Evolutionary conservation across 140 eudicot genomes (phyloP).

Genomic region (Erigeron philadelphicus): DNA sequence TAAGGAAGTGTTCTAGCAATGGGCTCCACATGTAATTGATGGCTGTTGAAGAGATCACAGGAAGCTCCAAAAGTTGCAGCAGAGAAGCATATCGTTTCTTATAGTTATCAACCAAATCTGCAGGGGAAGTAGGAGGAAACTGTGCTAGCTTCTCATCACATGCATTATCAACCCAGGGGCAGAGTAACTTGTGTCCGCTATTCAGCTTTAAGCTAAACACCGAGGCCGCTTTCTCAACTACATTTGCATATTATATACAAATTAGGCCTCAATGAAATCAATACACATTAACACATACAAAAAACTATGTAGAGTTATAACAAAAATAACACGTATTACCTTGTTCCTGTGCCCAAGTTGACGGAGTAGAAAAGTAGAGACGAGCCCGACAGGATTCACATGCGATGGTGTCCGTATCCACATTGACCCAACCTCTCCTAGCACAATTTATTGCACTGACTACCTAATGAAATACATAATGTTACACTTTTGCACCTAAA

Average conservation of each 20-base stretch:
- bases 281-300: neutral
- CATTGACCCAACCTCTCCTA: slow-evolving; percentile 87
- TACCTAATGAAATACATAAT: slow-evolving; percentile 41
- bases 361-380: slow-evolving; percentile 79
- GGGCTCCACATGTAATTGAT: slow-evolving; percentile 53
- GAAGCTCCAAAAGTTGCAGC: slow-evolving; percentile 73
- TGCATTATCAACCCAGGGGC: slow-evolving; percentile 93
- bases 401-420: slow-evolving; percentile 68
- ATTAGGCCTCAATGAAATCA: neutral
- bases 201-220: slow-evolving; percentile 94
- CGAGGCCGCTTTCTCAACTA: slow-evolving; percentile 90
- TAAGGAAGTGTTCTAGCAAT: slow-evolving; percentile 59
- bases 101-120: slow-evolving; percentile 63
- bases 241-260: slow-evolving; percentile 20
- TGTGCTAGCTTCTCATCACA: slow-evolving; percentile 72
- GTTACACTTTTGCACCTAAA: slow-evolving; percentile 14
- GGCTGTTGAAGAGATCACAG: slow-evolving; percentile 50
- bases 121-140: slow-evolving; percentile 59
- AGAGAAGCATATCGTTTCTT: slow-evolving; percentile 49
- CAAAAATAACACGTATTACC: slow-evolving; percentile 39
- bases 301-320: neutral
- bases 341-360: slow-evolving; percentile 76
- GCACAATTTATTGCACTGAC: slow-evolving; percentile 86
- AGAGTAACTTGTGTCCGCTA: slow-evolving; percentile 71
- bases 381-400: slow-evolving; percentile 87